These are phyloP conservation scores for Medicago ruthenica DNA, from an alignment of 306 rosid species.

Conservation along the genomic window DNA sequence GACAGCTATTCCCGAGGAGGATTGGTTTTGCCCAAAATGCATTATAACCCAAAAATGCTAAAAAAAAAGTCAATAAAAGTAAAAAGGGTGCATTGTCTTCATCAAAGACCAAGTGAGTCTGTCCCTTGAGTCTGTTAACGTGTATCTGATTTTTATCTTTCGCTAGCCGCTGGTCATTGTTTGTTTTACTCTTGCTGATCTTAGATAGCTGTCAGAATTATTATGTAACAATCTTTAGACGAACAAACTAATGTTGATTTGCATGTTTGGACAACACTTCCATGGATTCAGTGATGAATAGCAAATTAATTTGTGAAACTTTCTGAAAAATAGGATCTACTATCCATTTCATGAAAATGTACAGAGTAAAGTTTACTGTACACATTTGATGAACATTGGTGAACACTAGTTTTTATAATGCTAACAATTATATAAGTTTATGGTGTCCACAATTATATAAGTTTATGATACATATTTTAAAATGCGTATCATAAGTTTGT, in stretches of 20 bases:
- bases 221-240: background rate
- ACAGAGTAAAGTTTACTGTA: too few relatives aligned
- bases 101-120: slow-evolving; percentile 43
- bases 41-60: slow-evolving; percentile 45
- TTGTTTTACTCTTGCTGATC: background rate
- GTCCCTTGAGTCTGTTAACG: background rate
- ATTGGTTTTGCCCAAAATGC: slow-evolving; percentile 88
- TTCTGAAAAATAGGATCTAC: background rate
- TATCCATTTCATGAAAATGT: too few relatives aligned
- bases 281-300: background rate
- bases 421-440: too few relatives aligned
- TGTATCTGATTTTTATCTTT: slow-evolving; percentile 16
- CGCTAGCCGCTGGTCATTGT: background rate
- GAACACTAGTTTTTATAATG: too few relatives aligned
- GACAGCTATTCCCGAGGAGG: slow-evolving; percentile 68
- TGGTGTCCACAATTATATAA: too few relatives aligned
- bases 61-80: slow-evolving; percentile 50
- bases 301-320: background rate
- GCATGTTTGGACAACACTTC: background rate
- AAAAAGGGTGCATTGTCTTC: slow-evolving; percentile 51
- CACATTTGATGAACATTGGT: too few relatives aligned
- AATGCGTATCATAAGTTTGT: too few relatives aligned
- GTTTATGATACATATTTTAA: too few relatives aligned
- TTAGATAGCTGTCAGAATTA: background rate
- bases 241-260: slow-evolving; percentile 13